A percentile compares a stretch with the other conserved stretches of the same genome.
These are phyloP conservation scores for Cicer bijugum DNA, from an alignment of 306 rosid species.

Conservation along the genomic window DNA sequence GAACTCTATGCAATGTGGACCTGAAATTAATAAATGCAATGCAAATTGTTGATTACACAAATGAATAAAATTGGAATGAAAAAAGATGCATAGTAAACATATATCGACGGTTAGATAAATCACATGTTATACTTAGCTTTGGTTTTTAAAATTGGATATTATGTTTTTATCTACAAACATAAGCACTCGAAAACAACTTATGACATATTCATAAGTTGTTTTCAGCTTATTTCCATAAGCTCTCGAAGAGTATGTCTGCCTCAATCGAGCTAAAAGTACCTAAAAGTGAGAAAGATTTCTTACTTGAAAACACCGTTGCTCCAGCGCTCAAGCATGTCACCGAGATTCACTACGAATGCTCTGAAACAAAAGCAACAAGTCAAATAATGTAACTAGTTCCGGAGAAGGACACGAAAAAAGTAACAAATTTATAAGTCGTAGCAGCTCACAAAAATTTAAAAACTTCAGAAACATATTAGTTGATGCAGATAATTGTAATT, in stretches of 20 bases:
- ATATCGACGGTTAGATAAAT: slow-evolving; percentile 23
- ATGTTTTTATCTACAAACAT: too few relatives aligned
- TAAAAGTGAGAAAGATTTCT: slow-evolving; percentile 33
- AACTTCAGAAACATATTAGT: background rate
- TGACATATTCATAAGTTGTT: too few relatives aligned
- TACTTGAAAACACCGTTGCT: slow-evolving; percentile 90
- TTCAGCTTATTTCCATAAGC: too few relatives aligned
- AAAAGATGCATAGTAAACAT: slow-evolving; percentile 2
- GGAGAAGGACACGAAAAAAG: background rate
- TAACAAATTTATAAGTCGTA: slow-evolving; percentile 13
- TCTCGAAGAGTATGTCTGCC: background rate
- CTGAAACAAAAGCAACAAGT: slow-evolving; percentile 54
- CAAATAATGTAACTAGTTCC: slow-evolving; percentile 9
- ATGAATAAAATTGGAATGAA: background rate
- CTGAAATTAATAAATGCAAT: slow-evolving; percentile 53
- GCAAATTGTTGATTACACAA: slow-evolving; percentile 24
- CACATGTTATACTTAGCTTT: background rate
- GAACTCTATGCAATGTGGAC: slow-evolving; percentile 93
- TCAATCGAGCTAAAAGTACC: background rate
- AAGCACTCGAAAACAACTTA: too few relatives aligned
- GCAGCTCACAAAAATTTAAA: background rate
- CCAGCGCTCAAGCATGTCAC: slow-evolving; percentile 99
- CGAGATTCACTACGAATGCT: slow-evolving; percentile 88
- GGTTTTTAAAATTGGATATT: background rate
- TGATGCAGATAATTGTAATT: background rate